phyloP scores from a whole-genome alignment of 495 filamentous ascomycete species.

The Neurospora africana region DNA sequence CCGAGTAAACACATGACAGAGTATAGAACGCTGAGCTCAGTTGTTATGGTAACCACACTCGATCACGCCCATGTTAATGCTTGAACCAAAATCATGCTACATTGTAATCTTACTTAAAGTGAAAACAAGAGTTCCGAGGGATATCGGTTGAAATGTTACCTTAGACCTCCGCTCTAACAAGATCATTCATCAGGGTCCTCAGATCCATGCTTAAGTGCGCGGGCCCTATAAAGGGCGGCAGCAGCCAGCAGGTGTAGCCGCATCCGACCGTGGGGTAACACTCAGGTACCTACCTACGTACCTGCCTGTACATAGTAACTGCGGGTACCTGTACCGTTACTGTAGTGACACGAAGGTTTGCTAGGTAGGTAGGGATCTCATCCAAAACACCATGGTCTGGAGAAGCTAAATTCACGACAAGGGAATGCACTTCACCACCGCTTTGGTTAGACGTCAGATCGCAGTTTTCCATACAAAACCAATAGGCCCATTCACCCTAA shows the following conservation, averaged over 20 bases:
- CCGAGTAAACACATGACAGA: background rate
- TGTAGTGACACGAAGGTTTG: background rate
- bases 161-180: no score
- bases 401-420: background rate
- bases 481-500: background rate
- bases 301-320: background rate
- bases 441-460: background rate
- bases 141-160: background rate
- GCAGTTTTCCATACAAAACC: background rate
- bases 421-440: background rate
- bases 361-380: background rate
- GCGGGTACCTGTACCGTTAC: constrained; percentile 1
- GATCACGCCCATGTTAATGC: background rate
- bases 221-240: constrained; percentile 4
- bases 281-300: background rate
- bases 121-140: background rate
- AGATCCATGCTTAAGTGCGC: constrained; percentile 6
- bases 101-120: background rate
- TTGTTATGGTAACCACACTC: background rate
- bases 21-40: background rate
- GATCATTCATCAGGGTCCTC: background rate
- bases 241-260: constrained; percentile 2
- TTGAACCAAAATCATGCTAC: no score
- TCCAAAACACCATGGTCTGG: background rate
- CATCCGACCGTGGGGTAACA: constrained; percentile 14